These are phyloP conservation scores for Clavariopsis aquatica DNA, from an alignment of 495 filamentous ascomycete species.

Conservation along the genomic window DNA sequence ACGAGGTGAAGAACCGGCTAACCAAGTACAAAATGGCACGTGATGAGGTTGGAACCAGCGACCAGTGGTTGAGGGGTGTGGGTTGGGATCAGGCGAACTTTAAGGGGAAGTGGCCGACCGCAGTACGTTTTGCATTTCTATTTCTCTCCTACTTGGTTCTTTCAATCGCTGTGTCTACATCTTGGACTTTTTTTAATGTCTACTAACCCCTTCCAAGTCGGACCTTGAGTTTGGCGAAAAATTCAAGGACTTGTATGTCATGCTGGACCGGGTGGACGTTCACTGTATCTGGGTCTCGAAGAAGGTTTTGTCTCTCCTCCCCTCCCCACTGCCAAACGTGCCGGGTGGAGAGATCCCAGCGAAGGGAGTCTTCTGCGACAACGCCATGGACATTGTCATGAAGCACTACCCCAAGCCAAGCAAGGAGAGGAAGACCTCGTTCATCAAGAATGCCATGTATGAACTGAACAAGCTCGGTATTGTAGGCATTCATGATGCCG, in stretches of 20 bases:
- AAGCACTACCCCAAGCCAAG: slow-evolving; percentile 57
- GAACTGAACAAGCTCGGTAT: slow-evolving; percentile 61
- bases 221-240: slow-evolving; percentile 54
- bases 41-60: slow-evolving; percentile 47
- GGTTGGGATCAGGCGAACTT: slow-evolving; percentile 67
- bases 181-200: not conserved
- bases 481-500: slow-evolving; percentile 65
- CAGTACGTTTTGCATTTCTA: slow-evolving; percentile 48
- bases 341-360: slow-evolving; percentile 65
- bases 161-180: not conserved
- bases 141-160: not conserved
- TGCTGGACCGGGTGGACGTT: slow-evolving; percentile 67
- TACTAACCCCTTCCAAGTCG: slow-evolving; percentile 43
- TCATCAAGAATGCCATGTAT: slow-evolving; percentile 56
- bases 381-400: slow-evolving; percentile 63
- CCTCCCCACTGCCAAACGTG: slow-evolving; percentile 52
- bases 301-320: slow-evolving; percentile 58
- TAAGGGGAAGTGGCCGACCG: slow-evolving; percentile 60
- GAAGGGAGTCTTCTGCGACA: slow-evolving; percentile 69
- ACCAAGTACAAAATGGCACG: slow-evolving; percentile 49
- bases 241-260: slow-evolving; percentile 58
- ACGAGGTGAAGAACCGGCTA: slow-evolving; percentile 53
- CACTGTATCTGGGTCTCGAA: slow-evolving; percentile 67
- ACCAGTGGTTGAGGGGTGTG: slow-evolving; percentile 61
- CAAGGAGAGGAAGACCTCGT: slow-evolving; percentile 50